Base-by-base conservation (phyloP, 129 eudicot genomes). In the Flaveria robusta region DNA sequence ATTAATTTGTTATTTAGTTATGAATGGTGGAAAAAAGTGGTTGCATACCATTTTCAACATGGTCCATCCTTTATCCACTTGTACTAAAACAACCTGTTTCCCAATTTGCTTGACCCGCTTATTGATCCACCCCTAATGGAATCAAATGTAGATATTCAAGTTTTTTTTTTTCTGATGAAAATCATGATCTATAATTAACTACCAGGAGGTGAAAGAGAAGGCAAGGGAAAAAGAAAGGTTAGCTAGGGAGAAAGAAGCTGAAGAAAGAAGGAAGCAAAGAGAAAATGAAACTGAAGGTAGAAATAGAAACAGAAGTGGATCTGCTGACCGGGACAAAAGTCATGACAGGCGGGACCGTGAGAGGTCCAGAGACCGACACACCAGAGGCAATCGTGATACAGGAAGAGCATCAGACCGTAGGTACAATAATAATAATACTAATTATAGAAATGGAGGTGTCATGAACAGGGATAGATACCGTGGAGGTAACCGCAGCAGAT, bases 181-280 rank as follows among this genome's bases (percentile, higher is more conserved):
- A 19, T 37, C 50, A 4, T 51, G 27, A 3, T 56, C 67, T 73
- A 37, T 39, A 49, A 77, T 59, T 4, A 24, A 59, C 71, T 3
- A 50, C 72, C 90, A 94, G 98, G 97, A 86, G 56, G 90, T 96
- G 6, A 93, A 84, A 84, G 97, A 93, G 85, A 93, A 93, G 86
- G 91, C 93, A 34, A 87, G 88, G 68, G 98, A 93, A 88, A 91
- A 93, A 72, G 96, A 88, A 68, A 88, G 87, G 66, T 74, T 91
- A 78, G 86, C 88, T 26, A 93, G 96, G 87, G 98, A 91, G 84
- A 94, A 84, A 65, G 96, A 91, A 79, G 88, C 88, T 4, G 97
- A 94, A 86, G 98, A 94, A 59, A 68, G 96, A 59, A 88, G 85
- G 81, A 91, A 87, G 80, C 88, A 75, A 47, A 76, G 90, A 75